Percentiles rank a stretch among this genome's conserved stretches.
These are phyloP conservation scores for Neopestalotiopsis sp. DNA, from an alignment of 2,329 filamentous ascomycete species.

Conservation along the genomic window DNA sequence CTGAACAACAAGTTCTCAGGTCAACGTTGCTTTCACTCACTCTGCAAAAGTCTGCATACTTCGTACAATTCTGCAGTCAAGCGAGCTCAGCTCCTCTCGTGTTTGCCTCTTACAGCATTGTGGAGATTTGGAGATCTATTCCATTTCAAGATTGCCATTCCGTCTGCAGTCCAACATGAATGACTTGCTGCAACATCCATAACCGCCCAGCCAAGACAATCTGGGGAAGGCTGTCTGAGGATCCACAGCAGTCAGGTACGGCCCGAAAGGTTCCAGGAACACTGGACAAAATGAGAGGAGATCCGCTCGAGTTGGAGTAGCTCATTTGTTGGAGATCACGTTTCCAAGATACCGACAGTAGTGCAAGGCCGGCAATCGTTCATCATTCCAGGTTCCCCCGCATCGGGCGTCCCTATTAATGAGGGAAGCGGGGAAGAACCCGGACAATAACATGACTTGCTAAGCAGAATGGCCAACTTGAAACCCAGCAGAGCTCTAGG, in stretches of 20 bases:
- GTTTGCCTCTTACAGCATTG: neutral
- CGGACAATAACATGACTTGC: neutral
- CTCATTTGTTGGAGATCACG: neutral
- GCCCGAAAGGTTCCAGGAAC: conserved; percentile 2
- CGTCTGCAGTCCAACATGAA: neutral
- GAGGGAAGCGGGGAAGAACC: conserved; percentile 14
- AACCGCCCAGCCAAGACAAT: neutral
- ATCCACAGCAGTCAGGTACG: conserved; percentile 2
- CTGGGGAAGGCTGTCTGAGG: neutral
- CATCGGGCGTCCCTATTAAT: neutral
- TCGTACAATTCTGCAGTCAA: neutral
- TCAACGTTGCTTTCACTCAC: neutral
- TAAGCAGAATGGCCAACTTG: neutral
- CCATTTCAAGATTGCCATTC: neutral
- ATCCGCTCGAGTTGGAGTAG: neutral
- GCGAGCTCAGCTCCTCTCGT: neutral
- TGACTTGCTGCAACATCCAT: neutral
- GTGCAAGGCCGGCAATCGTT: neutral
- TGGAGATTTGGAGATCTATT: neutral
- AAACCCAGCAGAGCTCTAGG: neutral
- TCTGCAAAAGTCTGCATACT: neutral
- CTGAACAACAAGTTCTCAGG: neutral
- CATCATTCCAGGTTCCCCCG: neutral
- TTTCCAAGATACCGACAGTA: neutral
- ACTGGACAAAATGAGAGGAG: neutral